Base-by-base conservation (phyloP, 257 asterid species). In the Plantago elongata region DNA sequence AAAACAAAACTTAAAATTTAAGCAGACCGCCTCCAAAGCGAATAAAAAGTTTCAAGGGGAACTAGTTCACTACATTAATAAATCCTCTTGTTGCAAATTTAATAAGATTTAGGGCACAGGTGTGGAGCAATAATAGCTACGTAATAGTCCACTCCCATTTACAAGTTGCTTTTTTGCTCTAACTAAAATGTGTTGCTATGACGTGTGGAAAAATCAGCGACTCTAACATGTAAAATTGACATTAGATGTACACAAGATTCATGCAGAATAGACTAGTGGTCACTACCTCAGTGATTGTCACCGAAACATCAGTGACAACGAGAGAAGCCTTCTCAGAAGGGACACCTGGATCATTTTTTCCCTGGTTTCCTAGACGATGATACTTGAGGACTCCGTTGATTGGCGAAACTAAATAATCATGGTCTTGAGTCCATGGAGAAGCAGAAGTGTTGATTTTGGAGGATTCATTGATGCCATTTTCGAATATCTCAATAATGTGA, bases 281-380 rank as follows among this genome's bases (percentile, higher is more conserved):
- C 62, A 12, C 66, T 68, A 93, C 99, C 99, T 93, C 99, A 13
- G 95, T 78, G 57, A 87, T 62, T 60, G 96, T 81, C 85, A 93
- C 75, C 18, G 94, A 89, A 72, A 93, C 95, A 72, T 93, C 95
- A 54, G 75, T 67, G 58, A 93, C 70, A 66, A 80, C 83, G 74
- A 93, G 69, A 60, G 99, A 84, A 69, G 94, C 97, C 82, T 79
- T 87, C 85, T 93, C 99, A 69, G 74, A 79, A 68, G 99, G 95
- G 74, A 84, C 83, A 72, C 73, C 71, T 43, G 94, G 79, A 75
- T 93, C 97, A 72, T 72, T 81, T 78, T 89, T 80, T 73, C 89
- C 99, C 82, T 80, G 87, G 72, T 89, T 89, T 66, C 99, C 99
- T 40, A 93, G 78, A 69, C 99, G 99, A 65, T 89, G 96, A 69